Percentiles rank a stretch among this genome's conserved stretches.
These are phyloP conservation scores for Zanthoxylum bungeanum DNA, from an alignment of 345 rosid species.

Conservation along the genomic window DNA sequence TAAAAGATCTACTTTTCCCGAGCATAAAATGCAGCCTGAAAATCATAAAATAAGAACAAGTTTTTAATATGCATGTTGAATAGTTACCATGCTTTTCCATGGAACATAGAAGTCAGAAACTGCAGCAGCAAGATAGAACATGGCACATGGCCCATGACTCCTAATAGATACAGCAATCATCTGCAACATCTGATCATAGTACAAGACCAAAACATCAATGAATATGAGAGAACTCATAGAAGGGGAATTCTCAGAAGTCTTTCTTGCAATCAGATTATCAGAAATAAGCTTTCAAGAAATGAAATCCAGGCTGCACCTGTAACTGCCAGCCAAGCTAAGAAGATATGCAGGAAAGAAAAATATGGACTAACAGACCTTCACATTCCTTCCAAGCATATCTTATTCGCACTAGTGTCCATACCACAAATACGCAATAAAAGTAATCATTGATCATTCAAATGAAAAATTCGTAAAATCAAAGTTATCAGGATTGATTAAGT, in stretches of 20 bases:
- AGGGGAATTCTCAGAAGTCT: not conserved
- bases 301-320: not conserved
- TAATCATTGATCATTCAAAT: too few relatives aligned
- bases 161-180: slow-evolving; percentile 55
- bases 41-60: not conserved
- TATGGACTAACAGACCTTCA: not conserved
- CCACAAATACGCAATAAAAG: not conserved
- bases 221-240: not conserved
- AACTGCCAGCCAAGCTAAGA: not conserved
- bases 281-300: not conserved
- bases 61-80: not conserved
- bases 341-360: not conserved
- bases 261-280: not conserved
- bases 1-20: slow-evolving; percentile 1
- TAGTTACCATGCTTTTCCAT: slow-evolving; percentile 89
- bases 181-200: slow-evolving; percentile 58
- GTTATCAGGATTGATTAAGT: too few relatives aligned
- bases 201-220: slow-evolving; percentile 7
- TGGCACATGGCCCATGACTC: slow-evolving; percentile 47
- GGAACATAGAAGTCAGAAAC: slow-evolving; percentile 93
- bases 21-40: not conserved
- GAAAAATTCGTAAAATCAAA: too few relatives aligned
- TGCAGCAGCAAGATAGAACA: slow-evolving; percentile 94
- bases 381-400: not conserved
- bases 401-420: not conserved